Conservation (phyloP, 306 rosid genomes). For the Sphenostylis stenocarpa region DNA sequence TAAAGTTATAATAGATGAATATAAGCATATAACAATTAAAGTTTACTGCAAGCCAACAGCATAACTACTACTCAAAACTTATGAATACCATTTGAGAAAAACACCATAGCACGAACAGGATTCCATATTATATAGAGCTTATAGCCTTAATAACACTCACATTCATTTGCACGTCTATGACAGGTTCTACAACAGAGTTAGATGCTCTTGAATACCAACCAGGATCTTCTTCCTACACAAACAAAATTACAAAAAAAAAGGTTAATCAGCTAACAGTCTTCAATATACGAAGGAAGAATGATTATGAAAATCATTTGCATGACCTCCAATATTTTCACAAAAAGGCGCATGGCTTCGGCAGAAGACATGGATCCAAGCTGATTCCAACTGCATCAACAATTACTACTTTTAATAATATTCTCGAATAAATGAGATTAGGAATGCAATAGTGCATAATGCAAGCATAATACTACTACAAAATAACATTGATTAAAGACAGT, state of each 20-base stretch:
- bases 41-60: constrained; percentile 16
- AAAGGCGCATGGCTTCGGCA: constrained; percentile 96
- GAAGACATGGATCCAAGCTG: constrained; percentile 87
- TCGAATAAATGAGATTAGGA: constrained; percentile 11
- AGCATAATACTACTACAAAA: background rate
- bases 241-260: constrained; percentile 11
- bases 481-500: background rate
- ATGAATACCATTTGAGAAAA: background rate
- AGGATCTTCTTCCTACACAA: constrained; percentile 89
- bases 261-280: constrained; percentile 31
- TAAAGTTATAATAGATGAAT: background rate
- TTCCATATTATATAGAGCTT: background rate
- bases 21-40: constrained; percentile 7
- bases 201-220: constrained; percentile 97
- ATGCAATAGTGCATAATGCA: background rate
- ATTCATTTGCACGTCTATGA: constrained; percentile 77
- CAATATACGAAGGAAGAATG: constrained; percentile 8
- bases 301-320: constrained; percentile 4
- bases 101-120: constrained; percentile 3
- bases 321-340: constrained; percentile 98
- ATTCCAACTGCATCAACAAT: constrained; percentile 82
- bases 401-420: constrained; percentile 19
- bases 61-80: constrained; percentile 10
- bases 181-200: constrained; percentile 72
- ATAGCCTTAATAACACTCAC: constrained; percentile 51